Base-by-base conservation (phyloP, 805 yeast genomes). In the Candida oleophila region DNA sequence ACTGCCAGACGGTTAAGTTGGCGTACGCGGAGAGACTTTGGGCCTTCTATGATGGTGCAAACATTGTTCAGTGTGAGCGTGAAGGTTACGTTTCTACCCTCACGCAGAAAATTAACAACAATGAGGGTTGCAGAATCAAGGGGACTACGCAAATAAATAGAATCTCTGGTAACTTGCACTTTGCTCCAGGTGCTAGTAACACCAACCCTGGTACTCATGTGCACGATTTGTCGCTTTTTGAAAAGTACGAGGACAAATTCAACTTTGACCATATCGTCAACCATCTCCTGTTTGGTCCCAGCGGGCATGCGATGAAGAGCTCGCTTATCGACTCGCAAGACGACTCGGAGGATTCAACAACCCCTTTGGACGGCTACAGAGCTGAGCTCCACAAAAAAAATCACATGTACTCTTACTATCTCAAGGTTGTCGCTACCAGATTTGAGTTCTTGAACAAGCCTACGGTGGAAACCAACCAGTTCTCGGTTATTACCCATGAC, bases 121-220 rank as follows among this genome's bases (percentile, higher is more conserved):
- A 62, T 44, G 96, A 92, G 68, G 99, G 99, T 22, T 94, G 99
- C 67, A 78, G 96, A 53, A 75, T 94, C 36, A 76, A 78, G 51
- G 99, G 99, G 25, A 73, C 78, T 19, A 85, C 95, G 4, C 72
- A 80, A 55, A 81, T 94, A 59, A 88, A 88, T 66, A 81, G 96
- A 68, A 86, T 94, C 38, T 83, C 86, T 19, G 99, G 99, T 41
- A 87, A 89, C 59, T 69, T 94, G 52, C 98, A 94, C 70, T 90
- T 94, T 75, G 97, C 97, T 1, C 98, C 99, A 3, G 99, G 99
- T 36, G 82, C 86, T 21, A 82, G 95, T 1, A 76, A 74, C 57
- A 78, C 83, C 35, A 64, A 68, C 47, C 65, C 69, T 8, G 81
- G 80, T 15, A 76, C 77, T 43, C 99, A 94, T 64, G 75, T 80